A percentile compares a stretch with the other conserved stretches of the same genome.
phyloP scores from a whole-genome alignment of 306 rosid species.

The Mimosa bimucronata region DNA sequence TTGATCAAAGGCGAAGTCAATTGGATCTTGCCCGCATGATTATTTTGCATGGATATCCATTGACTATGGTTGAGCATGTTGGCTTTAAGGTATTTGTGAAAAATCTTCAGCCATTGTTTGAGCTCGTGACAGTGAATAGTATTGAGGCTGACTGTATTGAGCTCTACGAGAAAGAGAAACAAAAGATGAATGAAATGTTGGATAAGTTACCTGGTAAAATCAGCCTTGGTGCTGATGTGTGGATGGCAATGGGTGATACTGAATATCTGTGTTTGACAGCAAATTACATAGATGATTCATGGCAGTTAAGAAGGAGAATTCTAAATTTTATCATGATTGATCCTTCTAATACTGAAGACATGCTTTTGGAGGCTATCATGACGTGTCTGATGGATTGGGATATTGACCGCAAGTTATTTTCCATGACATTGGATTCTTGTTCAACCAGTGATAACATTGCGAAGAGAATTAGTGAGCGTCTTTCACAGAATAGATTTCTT shows the following conservation, averaged over 20 bases:
- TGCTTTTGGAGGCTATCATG: conserved; percentile 80
- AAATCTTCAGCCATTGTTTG: conserved; percentile 93
- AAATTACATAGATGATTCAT: conserved; percentile 89
- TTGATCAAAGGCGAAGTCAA: conserved; percentile 88
- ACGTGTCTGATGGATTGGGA: conserved; percentile 94
- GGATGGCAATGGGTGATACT: conserved; percentile 62
- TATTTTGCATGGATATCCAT: conserved; percentile 92
- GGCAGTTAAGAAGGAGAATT: conserved; percentile 82
- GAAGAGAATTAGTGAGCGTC: conserved; percentile 67
- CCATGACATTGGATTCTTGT: conserved; percentile 80
- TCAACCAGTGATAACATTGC: conserved; percentile 72
- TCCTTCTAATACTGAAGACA: conserved; percentile 81
- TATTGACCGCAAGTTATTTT: conserved; percentile 88
- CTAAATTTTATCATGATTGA: conserved; percentile 73
- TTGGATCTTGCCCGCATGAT: conserved; percentile 99
- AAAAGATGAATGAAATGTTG: conserved; percentile 81
- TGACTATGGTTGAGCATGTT: conserved; percentile 93
- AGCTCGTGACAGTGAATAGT: conserved; percentile 69
- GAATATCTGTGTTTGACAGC: conserved; percentile 87
- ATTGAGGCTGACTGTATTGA: conserved; percentile 96
- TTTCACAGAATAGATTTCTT: conserved; percentile 86
- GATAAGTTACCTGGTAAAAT: conserved; percentile 96
- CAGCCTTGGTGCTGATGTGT: conserved; percentile 82
- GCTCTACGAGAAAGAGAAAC: conserved; percentile 82
- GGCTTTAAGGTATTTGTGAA: conserved; percentile 92